Conservation (phyloP, 2,329 filamentous ascomycete genomes). For the Penicillium vulpinum region DNA sequence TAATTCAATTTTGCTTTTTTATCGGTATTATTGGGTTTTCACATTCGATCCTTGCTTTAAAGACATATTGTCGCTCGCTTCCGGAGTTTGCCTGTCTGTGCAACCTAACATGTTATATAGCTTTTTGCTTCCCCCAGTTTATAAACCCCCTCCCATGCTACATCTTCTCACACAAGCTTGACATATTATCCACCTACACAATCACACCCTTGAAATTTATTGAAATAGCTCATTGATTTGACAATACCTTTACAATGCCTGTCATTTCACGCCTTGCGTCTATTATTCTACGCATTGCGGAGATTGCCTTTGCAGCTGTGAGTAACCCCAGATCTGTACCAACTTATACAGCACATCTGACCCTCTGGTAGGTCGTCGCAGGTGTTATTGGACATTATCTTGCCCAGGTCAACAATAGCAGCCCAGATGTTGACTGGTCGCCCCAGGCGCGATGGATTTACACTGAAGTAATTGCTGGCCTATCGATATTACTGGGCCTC, state of each 20-base stretch:
- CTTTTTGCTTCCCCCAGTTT: slow-evolving; percentile 4
- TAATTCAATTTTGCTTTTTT: background rate
- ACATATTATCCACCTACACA: background rate
- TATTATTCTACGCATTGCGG: slow-evolving; percentile 59
- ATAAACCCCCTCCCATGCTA: background rate
- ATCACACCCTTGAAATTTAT: background rate
- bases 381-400: slow-evolving; percentile 69
- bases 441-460: slow-evolving; percentile 70
- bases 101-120: slow-evolving; percentile 19
- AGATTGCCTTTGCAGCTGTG: slow-evolving; percentile 71
- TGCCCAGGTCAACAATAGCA: slow-evolving; percentile 42
- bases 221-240: background rate
- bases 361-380: slow-evolving; percentile 53
- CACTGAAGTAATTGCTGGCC: slow-evolving; percentile 67
- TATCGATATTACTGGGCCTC: slow-evolving; percentile 68
- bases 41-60: slow-evolving; percentile 19
- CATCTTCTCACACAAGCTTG: background rate
- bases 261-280: slow-evolving; percentile 57
- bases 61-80: slow-evolving; percentile 9
- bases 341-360: slow-evolving; percentile 10
- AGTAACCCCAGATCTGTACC: slow-evolving; percentile 19
- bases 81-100: slow-evolving; percentile 16
- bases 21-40: background rate
- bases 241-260: slow-evolving; percentile 43
- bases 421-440: slow-evolving; percentile 49